Evolutionary conservation across 2,329 filamentous ascomycete genomes (phyloP).

Genomic region (Aureobasidium musti): DNA sequence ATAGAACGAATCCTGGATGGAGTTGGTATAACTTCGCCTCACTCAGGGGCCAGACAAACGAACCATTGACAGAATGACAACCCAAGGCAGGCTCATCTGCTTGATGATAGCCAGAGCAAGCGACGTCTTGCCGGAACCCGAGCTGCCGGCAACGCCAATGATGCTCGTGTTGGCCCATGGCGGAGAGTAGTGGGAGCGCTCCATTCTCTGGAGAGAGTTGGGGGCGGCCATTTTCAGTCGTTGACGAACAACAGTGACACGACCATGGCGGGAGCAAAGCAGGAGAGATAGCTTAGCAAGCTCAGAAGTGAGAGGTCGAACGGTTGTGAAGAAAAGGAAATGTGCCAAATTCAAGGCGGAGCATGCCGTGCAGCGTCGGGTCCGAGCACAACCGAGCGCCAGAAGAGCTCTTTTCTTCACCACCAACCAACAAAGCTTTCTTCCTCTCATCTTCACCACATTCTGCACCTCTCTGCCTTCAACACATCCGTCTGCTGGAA

Average conservation of each 20-base stretch:
- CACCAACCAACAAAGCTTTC: background rate
- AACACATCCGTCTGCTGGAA: slow-evolving; percentile 6
- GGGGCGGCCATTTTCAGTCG: slow-evolving; percentile 27
- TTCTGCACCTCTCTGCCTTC: slow-evolving; percentile 11
- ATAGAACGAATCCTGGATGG: slow-evolving; percentile 86
- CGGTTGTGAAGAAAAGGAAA: slow-evolving; percentile 12
- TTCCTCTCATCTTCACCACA: slow-evolving; percentile 10
- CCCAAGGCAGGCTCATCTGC: slow-evolving; percentile 91
- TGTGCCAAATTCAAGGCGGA: background rate
- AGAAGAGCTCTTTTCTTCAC: slow-evolving; percentile 18
- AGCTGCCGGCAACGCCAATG: slow-evolving; percentile 93
- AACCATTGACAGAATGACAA: slow-evolving; percentile 96
- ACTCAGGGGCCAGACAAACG: slow-evolving; percentile 35
- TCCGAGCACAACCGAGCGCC: slow-evolving; percentile 9
- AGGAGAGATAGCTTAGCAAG: slow-evolving; percentile 18
- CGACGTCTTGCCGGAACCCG: slow-evolving; percentile 93
- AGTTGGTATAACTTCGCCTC: slow-evolving; percentile 14
- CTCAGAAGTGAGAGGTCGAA: slow-evolving; percentile 7
- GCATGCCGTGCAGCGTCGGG: slow-evolving; percentile 4
- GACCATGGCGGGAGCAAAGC: slow-evolving; percentile 28
- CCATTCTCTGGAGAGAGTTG: slow-evolving; percentile 28
- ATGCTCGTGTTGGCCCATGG: slow-evolving; percentile 97
- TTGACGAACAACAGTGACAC: slow-evolving; percentile 20
- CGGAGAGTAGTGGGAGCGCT: slow-evolving; percentile 74
- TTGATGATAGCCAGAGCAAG: slow-evolving; percentile 88